phyloP scores from a whole-genome alignment of 2,329 filamentous ascomycete genomes.

The Ceratocystis cacaofunesta region DNA sequence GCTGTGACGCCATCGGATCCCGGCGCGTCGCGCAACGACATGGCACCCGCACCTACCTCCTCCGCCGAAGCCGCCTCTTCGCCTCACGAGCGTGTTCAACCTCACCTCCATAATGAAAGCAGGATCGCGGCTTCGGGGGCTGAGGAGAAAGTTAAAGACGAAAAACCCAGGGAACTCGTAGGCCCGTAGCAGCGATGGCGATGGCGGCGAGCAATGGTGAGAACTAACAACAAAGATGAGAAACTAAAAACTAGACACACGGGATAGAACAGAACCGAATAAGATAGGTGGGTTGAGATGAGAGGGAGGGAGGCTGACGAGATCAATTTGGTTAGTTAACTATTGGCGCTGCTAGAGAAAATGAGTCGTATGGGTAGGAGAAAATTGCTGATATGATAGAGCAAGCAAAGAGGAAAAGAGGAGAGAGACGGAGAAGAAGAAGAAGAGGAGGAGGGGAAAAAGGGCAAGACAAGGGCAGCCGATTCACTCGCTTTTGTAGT shows the following conservation, averaged over 20 bases:
- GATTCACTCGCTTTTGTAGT: neutral
- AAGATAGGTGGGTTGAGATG: neutral
- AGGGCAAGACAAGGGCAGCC: too few relatives aligned
- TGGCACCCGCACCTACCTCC: slow-evolving; percentile 8
- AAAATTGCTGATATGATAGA: neutral
- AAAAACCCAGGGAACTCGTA: neutral
- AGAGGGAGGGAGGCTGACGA: too few relatives aligned
- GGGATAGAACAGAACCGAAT: neutral
- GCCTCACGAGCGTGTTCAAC: slow-evolving; percentile 14
- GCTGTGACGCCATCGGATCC: neutral
- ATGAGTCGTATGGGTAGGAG: neutral
- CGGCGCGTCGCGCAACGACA: neutral
- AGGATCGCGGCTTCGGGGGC: slow-evolving; percentile 7
- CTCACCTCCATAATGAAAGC: slow-evolving; percentile 15
- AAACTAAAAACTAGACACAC: neutral
- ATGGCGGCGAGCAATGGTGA: neutral
- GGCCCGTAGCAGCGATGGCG: neutral
- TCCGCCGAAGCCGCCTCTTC: slow-evolving; percentile 10
- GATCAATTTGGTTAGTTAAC: too few relatives aligned
- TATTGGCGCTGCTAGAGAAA: too few relatives aligned
- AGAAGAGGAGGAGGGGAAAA: too few relatives aligned
- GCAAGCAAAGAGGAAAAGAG: neutral
- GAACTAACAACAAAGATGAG: neutral
- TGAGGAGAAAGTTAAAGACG: slow-evolving; percentile 8
- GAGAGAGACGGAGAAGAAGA: neutral